Base-by-base conservation (phyloP, 179 eudicot genomes). In the Silene coronaria region DNA sequence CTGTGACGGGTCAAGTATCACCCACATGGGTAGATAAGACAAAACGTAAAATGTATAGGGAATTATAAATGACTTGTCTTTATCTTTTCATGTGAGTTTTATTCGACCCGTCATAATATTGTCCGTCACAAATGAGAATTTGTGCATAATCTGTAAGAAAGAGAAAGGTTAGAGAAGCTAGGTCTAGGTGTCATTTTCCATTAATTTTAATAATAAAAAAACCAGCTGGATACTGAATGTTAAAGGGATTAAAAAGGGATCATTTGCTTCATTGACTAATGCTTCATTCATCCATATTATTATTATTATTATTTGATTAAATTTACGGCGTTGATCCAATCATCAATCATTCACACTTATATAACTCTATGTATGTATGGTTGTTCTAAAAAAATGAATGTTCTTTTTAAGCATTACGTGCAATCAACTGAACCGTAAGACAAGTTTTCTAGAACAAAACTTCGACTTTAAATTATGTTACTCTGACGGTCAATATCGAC, bases 261-360 rank as follows among this genome's bases (percentile, higher is more conserved):
- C 68, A 48, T 22, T 71, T 75, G 61, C 75, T 76, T 73, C 70
- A 66, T 81, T 81, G 81, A 81, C 78, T 77, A 77, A 69, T 81
- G 59, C 36, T 42, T 11, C 14, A 42, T 42, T 13, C 48, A 0
- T 42, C 2, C 14, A 9, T 42, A 42, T 42, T 42, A 51, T 75
- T 23, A 0, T 42, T 10, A 3, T 5, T 42, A 42, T 42, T 42
- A 51, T 75, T 23, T 13, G 53, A 71, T 55, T 11, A 66, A 61
- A 38, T 73, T 67, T 42, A 67, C 45, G 69, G 74, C 77, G 63
- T 62, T 32, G 28, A 46, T 65, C 26, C 67, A 34, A 78, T 45
- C 58, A 34, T 23, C 67, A 34, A 78, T 45, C 58, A 34, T 23
- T 26, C 12, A 71, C 63, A 19, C 45, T 27, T 53, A n/a, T 57